A percentile compares a stretch with the other conserved stretches of the same genome.
phyloP scores from a whole-genome alignment of 2,329 filamentous ascomycete genomes.

The Rugonectria rugulosa region DNA sequence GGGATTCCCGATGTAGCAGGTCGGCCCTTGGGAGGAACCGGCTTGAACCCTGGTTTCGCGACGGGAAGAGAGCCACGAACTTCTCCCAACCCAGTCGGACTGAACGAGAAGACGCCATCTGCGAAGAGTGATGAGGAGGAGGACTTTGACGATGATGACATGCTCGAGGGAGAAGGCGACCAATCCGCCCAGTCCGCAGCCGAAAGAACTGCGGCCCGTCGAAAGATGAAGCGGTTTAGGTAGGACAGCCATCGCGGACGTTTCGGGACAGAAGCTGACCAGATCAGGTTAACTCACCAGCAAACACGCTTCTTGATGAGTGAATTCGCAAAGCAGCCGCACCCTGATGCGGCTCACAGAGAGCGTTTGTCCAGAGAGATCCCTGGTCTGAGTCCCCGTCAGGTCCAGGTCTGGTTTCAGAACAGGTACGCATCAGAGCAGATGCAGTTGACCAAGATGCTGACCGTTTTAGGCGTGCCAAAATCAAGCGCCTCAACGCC shows the following conservation, averaged over 20 bases:
- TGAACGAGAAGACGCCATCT: conserved; percentile 45
- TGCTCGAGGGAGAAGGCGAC: conserved; percentile 53
- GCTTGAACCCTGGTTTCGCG: conserved; percentile 29
- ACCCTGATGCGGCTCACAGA: conserved; percentile 89
- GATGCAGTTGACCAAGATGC: background rate
- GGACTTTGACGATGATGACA: conserved; percentile 61
- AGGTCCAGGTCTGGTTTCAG: conserved; percentile 99
- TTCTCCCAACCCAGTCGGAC: conserved; percentile 43
- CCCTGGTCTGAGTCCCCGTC: conserved; percentile 86
- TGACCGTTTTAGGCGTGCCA: conserved; percentile 63
- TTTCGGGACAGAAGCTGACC: conserved; percentile 43
- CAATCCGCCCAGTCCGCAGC: conserved; percentile 59
- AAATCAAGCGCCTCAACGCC: conserved; percentile 75
- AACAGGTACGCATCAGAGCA: conserved; percentile 72
- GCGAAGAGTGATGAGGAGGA: conserved; percentile 61
- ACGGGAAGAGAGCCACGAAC: conserved; percentile 45
- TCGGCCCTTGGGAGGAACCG: conserved; percentile 1
- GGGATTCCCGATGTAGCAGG: background rate
- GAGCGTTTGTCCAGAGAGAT: conserved; percentile 90
- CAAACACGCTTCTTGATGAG: conserved; percentile 98
- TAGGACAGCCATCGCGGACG: conserved; percentile 45
- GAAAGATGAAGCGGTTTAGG: conserved; percentile 84
- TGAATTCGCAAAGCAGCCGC: conserved; percentile 93
- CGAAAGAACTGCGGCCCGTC: conserved; percentile 63
- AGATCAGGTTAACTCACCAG: conserved; percentile 82